Percentiles rank a stretch among this genome's conserved stretches.
These are phyloP conservation scores for Blastocystis sp. DNA, from an alignment of 352 stramenopile species.

Conservation along the genomic window DNA sequence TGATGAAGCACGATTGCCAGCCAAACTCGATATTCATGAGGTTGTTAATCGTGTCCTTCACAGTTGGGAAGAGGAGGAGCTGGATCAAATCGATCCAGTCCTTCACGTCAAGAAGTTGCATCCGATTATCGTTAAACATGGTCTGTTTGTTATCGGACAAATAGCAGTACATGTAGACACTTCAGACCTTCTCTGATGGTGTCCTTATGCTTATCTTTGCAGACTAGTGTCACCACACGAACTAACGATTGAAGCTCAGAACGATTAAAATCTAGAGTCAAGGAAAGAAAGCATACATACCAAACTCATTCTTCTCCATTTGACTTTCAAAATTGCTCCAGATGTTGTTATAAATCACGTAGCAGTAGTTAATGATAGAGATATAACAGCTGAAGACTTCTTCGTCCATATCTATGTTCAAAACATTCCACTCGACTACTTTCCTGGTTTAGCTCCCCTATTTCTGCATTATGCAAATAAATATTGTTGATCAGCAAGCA, in stretches of 20 bases:
- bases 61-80: constrained; percentile 14
- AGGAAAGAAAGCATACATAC: not conserved
- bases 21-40: not conserved
- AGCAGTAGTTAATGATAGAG: constrained; percentile 49
- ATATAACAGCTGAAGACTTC: constrained; percentile 7
- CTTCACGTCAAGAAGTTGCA: not conserved
- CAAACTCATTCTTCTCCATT: constrained; percentile 19
- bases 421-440: not conserved
- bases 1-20: not conserved
- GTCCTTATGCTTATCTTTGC: constrained; percentile 6
- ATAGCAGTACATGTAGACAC: not conserved
- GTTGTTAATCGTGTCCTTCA: constrained; percentile 37
- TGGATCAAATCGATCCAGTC: constrained; percentile 15
- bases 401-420: not conserved
- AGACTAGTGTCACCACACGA: constrained; percentile 20
- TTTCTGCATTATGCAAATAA: not conserved
- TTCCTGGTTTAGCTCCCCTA: not conserved
- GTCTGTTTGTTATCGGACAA: not conserved
- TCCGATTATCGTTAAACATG: not conserved
- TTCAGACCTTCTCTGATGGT: constrained; percentile 11
- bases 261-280: not conserved
- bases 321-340: not conserved
- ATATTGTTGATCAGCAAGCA: constrained; percentile 44
- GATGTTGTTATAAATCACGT: constrained; percentile 52
- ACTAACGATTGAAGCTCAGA: constrained; percentile 21